Base-by-base conservation (phyloP, 2,329 filamentous ascomycete species). In the Cordyceps cateniannulata region DNA sequence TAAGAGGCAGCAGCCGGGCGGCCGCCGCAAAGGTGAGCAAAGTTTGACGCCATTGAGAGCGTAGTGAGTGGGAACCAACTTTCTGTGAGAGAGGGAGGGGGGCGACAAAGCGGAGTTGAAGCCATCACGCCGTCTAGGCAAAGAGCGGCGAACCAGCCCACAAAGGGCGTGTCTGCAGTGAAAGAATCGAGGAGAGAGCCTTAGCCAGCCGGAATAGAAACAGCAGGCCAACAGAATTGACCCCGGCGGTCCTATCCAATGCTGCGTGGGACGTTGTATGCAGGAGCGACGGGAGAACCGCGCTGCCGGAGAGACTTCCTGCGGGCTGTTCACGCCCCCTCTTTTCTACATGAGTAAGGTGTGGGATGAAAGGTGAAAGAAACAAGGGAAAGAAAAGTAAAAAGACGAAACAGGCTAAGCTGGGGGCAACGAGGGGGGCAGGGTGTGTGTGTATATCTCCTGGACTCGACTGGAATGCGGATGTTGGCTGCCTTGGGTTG, bases 401-500 rank as follows among this genome's bases (percentile, higher is more conserved):
- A n/a, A 48, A 25, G 47, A 59, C 47, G 22, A 51, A 59, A 51
- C 14, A 12, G 56, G 56, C 24, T 20, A 59, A 29, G n/a, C n/a
- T n/a, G n/a, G n/a, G n/a, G 54, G 7, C 1, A 29, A 35, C 4
- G 5, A n/a, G 40, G 10, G n/a, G 14, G 47, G 35, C 35, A 22
- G 35, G 38, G 56, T 32, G 56, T 44, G 47, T 20, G 20, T 45
- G 40, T 54, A 54, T 25, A 45, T 45, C 5, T 45, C 10, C 3
- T 25, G 25, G 10, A 6, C 27, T 7, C 9, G 24, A 59, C 56
- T 45, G 56, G 56, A 59, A 59, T 51, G 56, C 38, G 25, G 38
- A 22, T 45, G 47, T 44, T 51, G n/a, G 56, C 56, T 59, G 56
- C 48, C n/a, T 59, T 52, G 20, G 56, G 56, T 50, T 16, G 24